phyloP scores from a whole-genome alignment of 140 eudicot genomes.

The Cichorium intybus region DNA sequence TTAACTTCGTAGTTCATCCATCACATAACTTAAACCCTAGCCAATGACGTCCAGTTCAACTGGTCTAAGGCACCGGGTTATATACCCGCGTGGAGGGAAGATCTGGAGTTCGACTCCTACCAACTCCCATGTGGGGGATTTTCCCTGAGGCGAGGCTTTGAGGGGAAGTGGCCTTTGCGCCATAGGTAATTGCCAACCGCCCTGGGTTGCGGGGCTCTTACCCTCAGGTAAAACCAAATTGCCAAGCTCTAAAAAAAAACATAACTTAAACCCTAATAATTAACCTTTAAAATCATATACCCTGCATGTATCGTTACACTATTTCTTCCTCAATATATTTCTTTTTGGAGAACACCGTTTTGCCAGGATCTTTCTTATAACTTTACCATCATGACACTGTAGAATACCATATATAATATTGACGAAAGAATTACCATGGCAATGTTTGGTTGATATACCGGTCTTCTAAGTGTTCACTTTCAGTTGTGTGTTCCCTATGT shows the following conservation, averaged over 20 bases:
- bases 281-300: not conserved
- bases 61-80: too few relatives aligned
- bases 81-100: too few relatives aligned
- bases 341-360: slow-evolving; percentile 1
- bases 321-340: not conserved
- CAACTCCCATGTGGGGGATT: too few relatives aligned
- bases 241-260: too few relatives aligned
- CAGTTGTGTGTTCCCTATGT: slow-evolving; percentile 33
- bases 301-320: not conserved
- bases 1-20: slow-evolving; percentile 4
- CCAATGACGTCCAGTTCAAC: too few relatives aligned
- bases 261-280: slow-evolving; percentile 16
- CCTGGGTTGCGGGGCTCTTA: too few relatives aligned
- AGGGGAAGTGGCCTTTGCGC: too few relatives aligned
- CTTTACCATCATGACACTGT: not conserved
- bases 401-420: not conserved
- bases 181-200: too few relatives aligned
- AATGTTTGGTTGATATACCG: slow-evolving; percentile 9
- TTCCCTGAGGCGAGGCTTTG: too few relatives aligned
- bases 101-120: too few relatives aligned
- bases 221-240: too few relatives aligned
- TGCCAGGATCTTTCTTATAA: not conserved
- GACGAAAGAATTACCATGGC: not conserved
- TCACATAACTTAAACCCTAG: slow-evolving; percentile 17
- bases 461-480: slow-evolving; percentile 14